Base-by-base conservation (phyloP, 2,329 filamentous ascomycete species). In the Fusarium humuli region DNA sequence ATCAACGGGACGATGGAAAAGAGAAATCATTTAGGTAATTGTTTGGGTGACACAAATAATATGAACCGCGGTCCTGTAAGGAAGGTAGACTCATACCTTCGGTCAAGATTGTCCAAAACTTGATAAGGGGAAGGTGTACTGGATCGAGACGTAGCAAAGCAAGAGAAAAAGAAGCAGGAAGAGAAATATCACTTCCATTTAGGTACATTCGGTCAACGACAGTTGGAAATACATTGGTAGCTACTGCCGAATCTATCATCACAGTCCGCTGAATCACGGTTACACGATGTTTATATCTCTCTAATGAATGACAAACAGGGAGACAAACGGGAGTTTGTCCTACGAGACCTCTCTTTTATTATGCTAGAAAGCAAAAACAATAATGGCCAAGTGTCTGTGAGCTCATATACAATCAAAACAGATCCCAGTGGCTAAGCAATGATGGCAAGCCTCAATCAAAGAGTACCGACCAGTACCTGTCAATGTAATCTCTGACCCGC, bases 1-100 rank as follows among this genome's bases (percentile, higher is more conserved):
- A 47, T 41, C 22, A 34, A 23, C 47, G 7, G 25, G 27, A 47
- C 25, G 46, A 41, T 29, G 34, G 34, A 27, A 18, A 37, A 45
- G 27, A 22, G 18, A 30, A 44, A 25, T 13, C 34, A n/a, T 37
- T 37, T 45, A n/a, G 32, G 49, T 3, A 20, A 37, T n/a, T n/a
- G 34, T n/a, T 37, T 37, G 34, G 34, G 49, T 57, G 29, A 22
- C 41, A 67, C 62, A 57, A 44, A 22, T 29, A 13, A 53, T 34
- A 22, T 22, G 23, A 25, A 14, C 30, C 25, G 14, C 5, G 11
- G 11, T 49, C 12, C 10, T 10, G n/a, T 13, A 14, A 23, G 20
- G 50, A 57, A 47, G 18, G 41, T 18, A 11, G 25, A 16, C 10
- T 22, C 11, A 16, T 25, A 16, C 42, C 23, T 41, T 20, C 29